These are phyloP conservation scores for Fomitopsis betulina DNA, from an alignment of 1,284 basidiomycete species.

Conservation along the genomic window DNA sequence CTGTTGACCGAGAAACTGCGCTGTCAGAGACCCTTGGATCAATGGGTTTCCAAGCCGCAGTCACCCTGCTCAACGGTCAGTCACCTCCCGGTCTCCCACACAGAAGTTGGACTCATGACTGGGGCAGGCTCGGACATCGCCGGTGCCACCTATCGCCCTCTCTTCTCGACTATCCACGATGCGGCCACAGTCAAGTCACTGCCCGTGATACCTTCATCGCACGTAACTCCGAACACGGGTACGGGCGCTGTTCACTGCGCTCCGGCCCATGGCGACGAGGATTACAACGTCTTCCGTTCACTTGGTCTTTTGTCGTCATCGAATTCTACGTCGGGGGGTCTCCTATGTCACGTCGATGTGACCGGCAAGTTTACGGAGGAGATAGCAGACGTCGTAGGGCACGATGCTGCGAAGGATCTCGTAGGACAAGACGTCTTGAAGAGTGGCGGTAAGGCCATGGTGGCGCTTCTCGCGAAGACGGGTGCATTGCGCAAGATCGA, in stretches of 20 bases:
- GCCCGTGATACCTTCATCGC: conserved; percentile 49
- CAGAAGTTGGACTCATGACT: neutral
- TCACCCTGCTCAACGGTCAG: conserved; percentile 4
- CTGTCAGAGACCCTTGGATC: conserved; percentile 11
- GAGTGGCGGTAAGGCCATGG: conserved; percentile 65
- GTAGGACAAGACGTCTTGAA: conserved; percentile 72
- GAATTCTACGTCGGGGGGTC: conserved; percentile 16
- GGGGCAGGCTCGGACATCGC: conserved; percentile 58
- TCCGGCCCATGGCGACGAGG: conserved; percentile 92
- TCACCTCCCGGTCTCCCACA: neutral
- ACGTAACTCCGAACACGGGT: conserved; percentile 88
- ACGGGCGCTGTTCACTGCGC: conserved; percentile 97
- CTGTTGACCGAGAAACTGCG: conserved; percentile 47
- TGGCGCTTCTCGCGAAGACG: conserved; percentile 57
- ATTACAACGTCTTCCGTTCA: conserved; percentile 73
- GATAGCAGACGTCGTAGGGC: conserved; percentile 51
- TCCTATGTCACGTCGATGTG: conserved; percentile 79
- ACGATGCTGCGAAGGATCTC: conserved; percentile 40
- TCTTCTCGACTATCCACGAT: conserved; percentile 45
- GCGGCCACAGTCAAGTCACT: conserved; percentile 21
- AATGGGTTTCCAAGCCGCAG: neutral
- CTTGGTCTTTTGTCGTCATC: conserved; percentile 40
- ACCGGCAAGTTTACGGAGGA: conserved; percentile 70
- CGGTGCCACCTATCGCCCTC: conserved; percentile 61
- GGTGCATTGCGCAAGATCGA: conserved; percentile 66